A percentile compares a stretch with the other conserved stretches of the same genome.
phyloP scores from a whole-genome alignment of 169 alveolate species.

The Cryptosporidium xiaoi region DNA sequence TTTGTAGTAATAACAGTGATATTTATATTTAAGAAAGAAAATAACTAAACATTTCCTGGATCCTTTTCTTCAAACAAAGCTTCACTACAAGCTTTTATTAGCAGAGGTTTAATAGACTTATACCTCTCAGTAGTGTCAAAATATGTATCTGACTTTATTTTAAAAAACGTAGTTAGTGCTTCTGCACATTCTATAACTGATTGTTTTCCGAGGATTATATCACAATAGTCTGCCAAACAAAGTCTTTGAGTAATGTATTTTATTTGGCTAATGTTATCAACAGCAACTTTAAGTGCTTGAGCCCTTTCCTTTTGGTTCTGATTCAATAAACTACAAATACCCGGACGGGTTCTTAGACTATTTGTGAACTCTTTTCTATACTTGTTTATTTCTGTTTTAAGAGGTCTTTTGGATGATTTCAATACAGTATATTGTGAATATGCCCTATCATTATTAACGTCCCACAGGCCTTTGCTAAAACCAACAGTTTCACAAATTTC shows the following conservation, averaged over 20 bases:
- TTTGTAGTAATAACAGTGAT: not conserved
- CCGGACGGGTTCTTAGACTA: slow-evolving; percentile 33
- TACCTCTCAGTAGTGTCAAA: slow-evolving; percentile 35
- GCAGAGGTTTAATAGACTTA: slow-evolving; percentile 5
- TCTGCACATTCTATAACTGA: slow-evolving; percentile 70
- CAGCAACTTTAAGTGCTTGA: slow-evolving; percentile 19
- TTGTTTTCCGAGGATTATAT: slow-evolving; percentile 49
- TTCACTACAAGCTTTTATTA: slow-evolving; percentile 44
- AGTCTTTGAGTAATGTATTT: slow-evolving; percentile 24
- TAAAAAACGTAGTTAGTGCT: slow-evolving; percentile 37
- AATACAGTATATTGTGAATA: slow-evolving; percentile 49
- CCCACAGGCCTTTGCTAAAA: slow-evolving; percentile 60
- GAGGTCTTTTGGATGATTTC: slow-evolving; percentile 35
- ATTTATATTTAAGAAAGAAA: no score
- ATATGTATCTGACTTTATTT: slow-evolving; percentile 32
- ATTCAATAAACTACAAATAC: slow-evolving; percentile 46
- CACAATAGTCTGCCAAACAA: slow-evolving; percentile 48
- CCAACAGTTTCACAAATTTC: slow-evolving; percentile 41
- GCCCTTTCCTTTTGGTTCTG: slow-evolving; percentile 34
- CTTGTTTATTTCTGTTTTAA: not conserved
- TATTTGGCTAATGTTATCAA: slow-evolving; percentile 39
- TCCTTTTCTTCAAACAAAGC: slow-evolving; percentile 22
- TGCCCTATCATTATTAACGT: slow-evolving; percentile 62
- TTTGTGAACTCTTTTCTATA: slow-evolving; percentile 25
- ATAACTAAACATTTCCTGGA: not conserved